phyloP scores from a whole-genome alignment of 2,329 filamentous ascomycete genomes.

The Didymella sp. region DNA sequence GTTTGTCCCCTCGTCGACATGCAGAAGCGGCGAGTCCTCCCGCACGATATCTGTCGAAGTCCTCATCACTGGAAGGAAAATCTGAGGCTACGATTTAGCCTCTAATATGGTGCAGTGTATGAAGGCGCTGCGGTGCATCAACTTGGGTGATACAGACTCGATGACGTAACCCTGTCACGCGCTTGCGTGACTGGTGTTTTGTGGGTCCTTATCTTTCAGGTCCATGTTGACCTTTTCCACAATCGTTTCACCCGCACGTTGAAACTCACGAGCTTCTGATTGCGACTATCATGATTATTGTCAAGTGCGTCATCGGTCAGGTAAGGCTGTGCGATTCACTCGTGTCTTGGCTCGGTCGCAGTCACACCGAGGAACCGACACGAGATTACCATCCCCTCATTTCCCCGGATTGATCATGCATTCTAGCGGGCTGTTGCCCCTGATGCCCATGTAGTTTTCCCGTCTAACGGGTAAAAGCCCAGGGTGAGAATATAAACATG shows the following conservation, averaged over 20 bases:
- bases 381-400: constrained; percentile 22
- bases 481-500: constrained; percentile 4
- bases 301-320: not conserved
- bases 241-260: not conserved
- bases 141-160: not conserved
- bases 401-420: constrained; percentile 25
- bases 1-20: constrained; percentile 11
- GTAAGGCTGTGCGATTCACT: constrained; percentile 4
- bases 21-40: constrained; percentile 17
- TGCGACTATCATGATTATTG: not conserved
- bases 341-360: constrained; percentile 21
- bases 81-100: not conserved
- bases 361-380: constrained; percentile 26
- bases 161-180: constrained; percentile 20
- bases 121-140: not conserved
- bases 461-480: constrained; percentile 27
- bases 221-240: not conserved
- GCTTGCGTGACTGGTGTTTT: constrained; percentile 17
- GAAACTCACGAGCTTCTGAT: constrained; percentile 1
- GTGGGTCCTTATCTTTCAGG: constrained; percentile 16
- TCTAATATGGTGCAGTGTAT: not conserved
- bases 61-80: constrained; percentile 3
- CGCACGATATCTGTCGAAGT: constrained; percentile 6
- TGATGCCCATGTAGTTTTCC: constrained; percentile 28
- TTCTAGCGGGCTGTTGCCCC: constrained; percentile 1